Percentiles rank a stretch among this genome's conserved stretches.
These are phyloP conservation scores for Porphyrellus cyaneotinctus DNA, from an alignment of 768 basidiomycete genomes.

Conservation along the genomic window DNA sequence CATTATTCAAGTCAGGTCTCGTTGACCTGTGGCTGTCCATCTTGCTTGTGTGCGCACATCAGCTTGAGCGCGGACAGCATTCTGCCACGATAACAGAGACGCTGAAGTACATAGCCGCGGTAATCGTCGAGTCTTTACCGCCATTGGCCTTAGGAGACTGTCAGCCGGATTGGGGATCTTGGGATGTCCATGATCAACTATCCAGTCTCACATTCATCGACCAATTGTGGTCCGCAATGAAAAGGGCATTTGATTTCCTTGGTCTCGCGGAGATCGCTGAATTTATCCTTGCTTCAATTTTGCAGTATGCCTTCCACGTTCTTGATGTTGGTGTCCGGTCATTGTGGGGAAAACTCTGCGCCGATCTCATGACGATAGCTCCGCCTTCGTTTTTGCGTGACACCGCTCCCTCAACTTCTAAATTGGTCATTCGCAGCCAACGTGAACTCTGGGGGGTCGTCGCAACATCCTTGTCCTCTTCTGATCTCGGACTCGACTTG, in stretches of 20 bases:
- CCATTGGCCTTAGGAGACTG: neutral
- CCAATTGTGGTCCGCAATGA: slow-evolving; percentile 50
- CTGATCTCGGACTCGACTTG: slow-evolving; percentile 33
- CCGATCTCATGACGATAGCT: slow-evolving; percentile 41
- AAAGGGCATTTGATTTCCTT: slow-evolving; percentile 41
- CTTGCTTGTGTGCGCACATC: slow-evolving; percentile 46
- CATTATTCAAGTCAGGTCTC: slow-evolving; percentile 34
- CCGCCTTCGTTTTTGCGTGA: slow-evolving; percentile 38
- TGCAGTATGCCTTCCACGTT: slow-evolving; percentile 43
- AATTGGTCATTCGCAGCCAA: slow-evolving; percentile 13
- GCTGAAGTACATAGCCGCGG: slow-evolving; percentile 31
- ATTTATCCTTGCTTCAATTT: slow-evolving; percentile 41
- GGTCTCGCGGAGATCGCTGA: slow-evolving; percentile 45
- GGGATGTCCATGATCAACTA: slow-evolving; percentile 31
- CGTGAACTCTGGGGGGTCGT: slow-evolving; percentile 48
- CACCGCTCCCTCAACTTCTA: slow-evolving; percentile 27
- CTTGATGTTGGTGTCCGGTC: slow-evolving; percentile 35
- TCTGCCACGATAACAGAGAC: slow-evolving; percentile 34
- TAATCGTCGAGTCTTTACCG: slow-evolving; percentile 37
- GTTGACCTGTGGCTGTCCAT: slow-evolving; percentile 52
- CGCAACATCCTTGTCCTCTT: slow-evolving; percentile 32
- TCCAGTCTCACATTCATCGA: slow-evolving; percentile 37
- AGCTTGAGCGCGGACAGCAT: slow-evolving; percentile 38
- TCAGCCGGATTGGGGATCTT: slow-evolving; percentile 20
- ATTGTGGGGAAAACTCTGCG: slow-evolving; percentile 49